Conservation (phyloP, 768 basidiomycete genomes). For the Chalciporus pseudorubinellus region DNA sequence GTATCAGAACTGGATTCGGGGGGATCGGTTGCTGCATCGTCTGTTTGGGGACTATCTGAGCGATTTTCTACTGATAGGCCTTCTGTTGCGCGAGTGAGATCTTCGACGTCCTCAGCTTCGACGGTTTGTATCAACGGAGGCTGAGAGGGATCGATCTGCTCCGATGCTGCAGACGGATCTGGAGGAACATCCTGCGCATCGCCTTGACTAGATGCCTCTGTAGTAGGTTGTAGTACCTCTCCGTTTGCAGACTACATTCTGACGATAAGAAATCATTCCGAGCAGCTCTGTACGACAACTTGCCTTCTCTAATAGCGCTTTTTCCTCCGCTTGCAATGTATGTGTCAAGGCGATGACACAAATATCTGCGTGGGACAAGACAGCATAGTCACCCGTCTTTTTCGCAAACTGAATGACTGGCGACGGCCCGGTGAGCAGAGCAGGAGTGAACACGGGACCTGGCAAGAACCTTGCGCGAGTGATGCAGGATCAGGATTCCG, state of each 20-base stretch:
- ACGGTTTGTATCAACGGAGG: not conserved
- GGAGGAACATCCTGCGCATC: slow-evolving; percentile 5
- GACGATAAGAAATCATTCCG: not conserved
- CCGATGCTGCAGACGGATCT: not conserved
- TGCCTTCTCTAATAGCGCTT: slow-evolving; percentile 22
- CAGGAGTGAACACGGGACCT: slow-evolving; percentile 1
- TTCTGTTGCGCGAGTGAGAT: slow-evolving; percentile 11
- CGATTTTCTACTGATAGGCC: slow-evolving; percentile 15
- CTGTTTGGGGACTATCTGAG: slow-evolving; percentile 29
- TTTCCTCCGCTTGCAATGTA: slow-evolving; percentile 61
- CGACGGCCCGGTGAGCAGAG: slow-evolving; percentile 16
- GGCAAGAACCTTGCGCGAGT: slow-evolving; percentile 54
- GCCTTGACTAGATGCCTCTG: not conserved
- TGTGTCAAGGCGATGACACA: slow-evolving; percentile 88
- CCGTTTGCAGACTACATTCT: slow-evolving; percentile 7
- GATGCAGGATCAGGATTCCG: slow-evolving; percentile 68
- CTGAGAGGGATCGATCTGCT: slow-evolving; percentile 1
- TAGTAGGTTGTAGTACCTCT: not conserved
- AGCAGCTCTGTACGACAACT: slow-evolving; percentile 12
- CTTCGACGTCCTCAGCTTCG: not conserved
- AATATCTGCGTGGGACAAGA: slow-evolving; percentile 88
- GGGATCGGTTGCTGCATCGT: slow-evolving; percentile 31
- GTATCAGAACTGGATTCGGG: not conserved
- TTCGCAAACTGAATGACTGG: slow-evolving; percentile 88
- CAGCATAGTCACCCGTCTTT: slow-evolving; percentile 94